Percentiles rank a stretch among this genome's conserved stretches.
phyloP scores from a whole-genome alignment of 1,139 yeast species.

The Protomyces inouyei region DNA sequence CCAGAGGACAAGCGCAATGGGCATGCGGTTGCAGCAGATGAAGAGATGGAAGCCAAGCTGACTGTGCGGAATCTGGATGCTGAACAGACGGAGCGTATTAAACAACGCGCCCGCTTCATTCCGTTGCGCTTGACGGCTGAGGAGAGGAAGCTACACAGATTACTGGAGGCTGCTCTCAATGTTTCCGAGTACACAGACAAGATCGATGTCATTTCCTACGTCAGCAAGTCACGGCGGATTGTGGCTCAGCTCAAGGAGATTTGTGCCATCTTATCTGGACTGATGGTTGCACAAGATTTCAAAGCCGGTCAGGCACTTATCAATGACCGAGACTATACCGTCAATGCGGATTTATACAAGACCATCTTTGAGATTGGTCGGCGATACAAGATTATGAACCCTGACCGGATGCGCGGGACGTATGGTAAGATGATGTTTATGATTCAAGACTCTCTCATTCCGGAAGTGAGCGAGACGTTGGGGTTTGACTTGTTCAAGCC shows the following conservation, averaged over 20 bases:
- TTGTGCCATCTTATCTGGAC: constrained; percentile 67
- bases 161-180: constrained; percentile 45
- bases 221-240: constrained; percentile 61
- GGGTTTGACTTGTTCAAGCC: constrained; percentile 70
- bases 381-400: constrained; percentile 72
- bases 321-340: constrained; percentile 58
- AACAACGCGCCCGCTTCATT: constrained; percentile 50
- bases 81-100: constrained; percentile 34
- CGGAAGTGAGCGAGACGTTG: constrained; percentile 61
- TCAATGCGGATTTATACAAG: constrained; percentile 65
- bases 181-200: constrained; percentile 73
- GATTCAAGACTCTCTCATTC: constrained; percentile 72
- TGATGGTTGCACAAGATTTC: constrained; percentile 67
- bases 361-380: constrained; percentile 66
- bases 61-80: constrained; percentile 35
- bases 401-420: constrained; percentile 67
- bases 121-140: constrained; percentile 62
- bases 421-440: constrained; percentile 72
- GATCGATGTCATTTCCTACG: constrained; percentile 60
- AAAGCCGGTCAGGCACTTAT: constrained; percentile 59
- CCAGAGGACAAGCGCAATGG: constrained; percentile 8
- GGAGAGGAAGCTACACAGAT: constrained; percentile 59
- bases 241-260: constrained; percentile 64
- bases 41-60: constrained; percentile 30
- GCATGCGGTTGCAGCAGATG: not conserved